Conservation (phyloP, 495 filamentous ascomycete genomes). For the Hyphodiscus hymeniophilus region DNA sequence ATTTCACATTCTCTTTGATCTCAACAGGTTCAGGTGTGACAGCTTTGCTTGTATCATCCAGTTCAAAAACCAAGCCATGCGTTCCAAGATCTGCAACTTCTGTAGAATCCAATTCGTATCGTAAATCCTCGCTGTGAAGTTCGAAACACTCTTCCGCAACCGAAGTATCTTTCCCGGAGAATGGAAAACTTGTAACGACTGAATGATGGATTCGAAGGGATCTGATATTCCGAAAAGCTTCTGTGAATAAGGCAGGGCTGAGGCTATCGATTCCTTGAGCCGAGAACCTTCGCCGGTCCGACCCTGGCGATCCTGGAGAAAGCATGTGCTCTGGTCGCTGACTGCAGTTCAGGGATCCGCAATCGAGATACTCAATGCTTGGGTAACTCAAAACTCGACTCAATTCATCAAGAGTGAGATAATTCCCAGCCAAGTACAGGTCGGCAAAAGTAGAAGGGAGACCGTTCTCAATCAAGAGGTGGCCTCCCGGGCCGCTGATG, state of each 20-base stretch:
- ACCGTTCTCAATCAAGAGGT: conserved; percentile 6
- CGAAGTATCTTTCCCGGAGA: conserved; percentile 24
- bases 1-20: not conserved
- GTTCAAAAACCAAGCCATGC: conserved; percentile 9
- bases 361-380: conserved; percentile 32
- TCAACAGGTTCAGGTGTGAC: not conserved
- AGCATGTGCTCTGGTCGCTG: conserved; percentile 32
- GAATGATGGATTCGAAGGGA: conserved; percentile 51
- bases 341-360: conserved; percentile 41
- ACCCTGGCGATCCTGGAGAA: conserved; percentile 27
- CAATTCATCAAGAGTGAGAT: conserved; percentile 6
- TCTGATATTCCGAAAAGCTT: conserved; percentile 38
- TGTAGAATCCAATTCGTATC: conserved; percentile 12
- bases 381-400: conserved; percentile 6
- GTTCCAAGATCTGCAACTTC: conserved; percentile 3
- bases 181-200: conserved; percentile 42
- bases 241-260: conserved; percentile 13
- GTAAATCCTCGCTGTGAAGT: conserved; percentile 12
- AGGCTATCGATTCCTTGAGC: conserved; percentile 5
- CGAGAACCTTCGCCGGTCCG: conserved; percentile 10
- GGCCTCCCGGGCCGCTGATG: conserved; percentile 4
- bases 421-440: conserved; percentile 11
- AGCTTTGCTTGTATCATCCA: conserved; percentile 9
- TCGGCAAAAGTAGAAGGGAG: conserved; percentile 10
- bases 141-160: conserved; percentile 21